These are phyloP conservation scores for Clitoria ternatea DNA, from an alignment of 306 rosid genomes.

Conservation along the genomic window DNA sequence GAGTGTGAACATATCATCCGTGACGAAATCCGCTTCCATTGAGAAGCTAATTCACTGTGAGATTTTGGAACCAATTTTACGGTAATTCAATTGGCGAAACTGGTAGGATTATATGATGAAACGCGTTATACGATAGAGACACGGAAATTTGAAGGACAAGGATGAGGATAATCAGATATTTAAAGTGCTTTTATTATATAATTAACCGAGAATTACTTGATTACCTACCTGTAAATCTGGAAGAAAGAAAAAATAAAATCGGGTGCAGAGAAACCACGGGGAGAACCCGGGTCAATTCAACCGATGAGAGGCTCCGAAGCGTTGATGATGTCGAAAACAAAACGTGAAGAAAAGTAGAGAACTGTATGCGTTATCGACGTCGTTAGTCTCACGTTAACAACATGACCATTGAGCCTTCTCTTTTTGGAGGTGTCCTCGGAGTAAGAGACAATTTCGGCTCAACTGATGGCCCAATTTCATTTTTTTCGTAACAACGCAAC, in stretches of 20 bases:
- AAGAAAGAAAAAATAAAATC: background rate
- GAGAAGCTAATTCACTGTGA: background rate
- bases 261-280: background rate
- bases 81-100: conserved; percentile 12
- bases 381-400: background rate
- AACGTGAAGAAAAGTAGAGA: background rate
- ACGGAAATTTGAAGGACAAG: background rate
- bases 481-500: too few species aligned
- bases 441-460: too few species aligned
- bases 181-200: background rate
- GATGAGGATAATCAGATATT: background rate
- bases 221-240: background rate
- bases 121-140: background rate
- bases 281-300: background rate
- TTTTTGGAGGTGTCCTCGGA: too few species aligned
- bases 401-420: background rate
- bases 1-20: conserved; percentile 40
- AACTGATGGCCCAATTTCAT: too few species aligned
- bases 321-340: too few species aligned
- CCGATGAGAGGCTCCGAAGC: background rate
- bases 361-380: background rate
- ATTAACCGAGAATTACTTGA: background rate
- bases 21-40: conserved; percentile 71
- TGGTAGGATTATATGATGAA: background rate
- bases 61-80: too few species aligned